Evolutionary conservation across 345 rosid species (phyloP), one percentile per base, ranked within the genome.

Genomic region (Ricinus communis): DNA sequence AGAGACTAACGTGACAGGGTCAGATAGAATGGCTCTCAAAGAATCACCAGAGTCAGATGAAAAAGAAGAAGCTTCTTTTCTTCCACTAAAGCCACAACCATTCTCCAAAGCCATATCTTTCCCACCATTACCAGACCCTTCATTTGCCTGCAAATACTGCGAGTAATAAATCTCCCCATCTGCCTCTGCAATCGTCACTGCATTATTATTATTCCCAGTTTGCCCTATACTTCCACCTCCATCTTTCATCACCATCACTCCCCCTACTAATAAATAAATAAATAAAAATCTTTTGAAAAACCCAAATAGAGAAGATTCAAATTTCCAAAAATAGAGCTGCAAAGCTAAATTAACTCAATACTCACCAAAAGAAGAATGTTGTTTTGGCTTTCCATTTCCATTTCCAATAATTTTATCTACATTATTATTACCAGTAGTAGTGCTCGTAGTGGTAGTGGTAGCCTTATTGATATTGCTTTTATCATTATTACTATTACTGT

Each of bases 1-100:
- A 58, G 19, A 16, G 25, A 78, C 92, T 93, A 82, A 93, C 97
- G 89, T 85, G 56, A 88, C 81, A 66, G 96, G 92, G 72, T 93
- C 95, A 8, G 97, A 89, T 46, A 91, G 82, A 76, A 88, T 88
- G 66, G 85, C 70, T 78, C 88, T 85, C 67, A 93, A 76, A 31
- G 96, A 84, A 58, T 89, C 97, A 69, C 94, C 87, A 1, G 92
- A 87, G 68, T 82, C 87, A 57, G 55, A 75, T 5, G 85, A 75
- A 71, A 75, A 81, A 2, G 80, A 58, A 38, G 75, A 68, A 64
- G 65, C 79, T 64, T 89, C 95, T 83, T 86, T 89, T 74, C 91
- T 86, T 46, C 97, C 96, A 28, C 88, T 88, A 71, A 85, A 86
- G 57, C 92, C 90, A 69, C 89, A 87, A 21, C 83, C 80, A 77